Evolutionary conservation across 345 rosid species (phyloP), one percentile per base, ranked within the genome.

Genomic region (Excoecaria cochinchinensis): DNA sequence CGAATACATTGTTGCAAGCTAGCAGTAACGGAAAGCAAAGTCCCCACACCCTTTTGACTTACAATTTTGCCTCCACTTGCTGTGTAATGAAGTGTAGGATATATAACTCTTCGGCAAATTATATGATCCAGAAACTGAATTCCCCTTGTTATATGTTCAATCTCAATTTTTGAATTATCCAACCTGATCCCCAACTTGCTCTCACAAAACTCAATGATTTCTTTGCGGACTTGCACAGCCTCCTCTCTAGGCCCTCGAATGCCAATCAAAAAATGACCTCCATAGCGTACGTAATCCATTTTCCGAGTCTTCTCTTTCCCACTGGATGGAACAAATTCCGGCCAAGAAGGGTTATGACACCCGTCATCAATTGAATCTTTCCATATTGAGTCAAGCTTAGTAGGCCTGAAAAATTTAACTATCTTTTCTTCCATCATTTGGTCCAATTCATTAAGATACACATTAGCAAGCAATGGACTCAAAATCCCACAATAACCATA

Each of bases 261-360:
- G 38, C 99, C 98, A 52, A 93, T 87, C 87, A 95, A 80, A 79
- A 95, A 89, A 87, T 95, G 93, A 31, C 95, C 92, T 3, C 95
- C 99, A 62, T 89, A 83, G 78, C 99, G 85, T 76, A 95, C 78
- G 74, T 91, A 95, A 82, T 91, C 98, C 98, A 95, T 93, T 77
- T 89, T 95, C 85, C 96, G 81, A 0, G 98, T 93, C 83, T 90
- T 95, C 86, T 90, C 95, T n/a, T 78, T 86, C 77, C 97, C 98
- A 73, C 97, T 90, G 0, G 90, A 85, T 0, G 99, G 99, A 81
- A 95, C 99, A 84, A 95, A 93, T 90, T 95, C 98, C 0, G 97
- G 99, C 99, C 99, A 95, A 10, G 97, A 85, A n/a, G 98, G 96
- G 73, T 95, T 95, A 79, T 93, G 97, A 44, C 93, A 91, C 50